A percentile compares a stretch with the other conserved stretches of the same genome.
These are phyloP conservation scores for Gossypium gossypioides DNA, from an alignment of 441 rosid genomes.

Conservation along the genomic window DNA sequence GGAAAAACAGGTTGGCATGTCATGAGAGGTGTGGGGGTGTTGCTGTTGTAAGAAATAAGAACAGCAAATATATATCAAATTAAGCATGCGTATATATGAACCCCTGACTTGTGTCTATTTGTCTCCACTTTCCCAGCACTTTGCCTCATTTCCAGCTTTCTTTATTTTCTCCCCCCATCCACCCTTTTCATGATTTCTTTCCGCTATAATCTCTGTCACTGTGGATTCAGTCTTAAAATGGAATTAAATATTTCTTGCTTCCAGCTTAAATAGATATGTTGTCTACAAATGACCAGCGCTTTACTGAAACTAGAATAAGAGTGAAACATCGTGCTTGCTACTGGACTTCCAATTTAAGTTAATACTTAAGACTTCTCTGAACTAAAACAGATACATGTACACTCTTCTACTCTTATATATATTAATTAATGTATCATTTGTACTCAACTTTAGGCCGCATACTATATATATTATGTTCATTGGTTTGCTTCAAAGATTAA, in stretches of 20 bases:
- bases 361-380: no score
- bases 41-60: slow-evolving; percentile 11
- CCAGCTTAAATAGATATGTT: not conserved
- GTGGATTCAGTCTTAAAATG: no score
- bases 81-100: slow-evolving; percentile 34
- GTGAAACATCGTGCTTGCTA: not conserved
- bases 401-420: no score
- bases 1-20: slow-evolving; percentile 30
- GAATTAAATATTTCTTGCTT: no score
- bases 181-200: slow-evolving; percentile 1
- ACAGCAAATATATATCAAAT: not conserved
- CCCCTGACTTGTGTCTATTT: slow-evolving; percentile 30
- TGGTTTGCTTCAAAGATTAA: not conserved
- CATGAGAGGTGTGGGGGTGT: slow-evolving; percentile 13
- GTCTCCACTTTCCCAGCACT: slow-evolving; percentile 47
- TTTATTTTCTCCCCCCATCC: slow-evolving; percentile 9
- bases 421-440: not conserved
- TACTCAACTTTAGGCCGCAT: not conserved
- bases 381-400: no score
- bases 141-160: slow-evolving; percentile 37
- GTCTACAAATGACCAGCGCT: not conserved
- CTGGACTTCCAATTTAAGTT: no score
- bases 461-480: not conserved
- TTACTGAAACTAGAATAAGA: not conserved
- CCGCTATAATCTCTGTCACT: not conserved